Evolutionary conservation across 2,329 filamentous ascomycete species (phyloP).

Genomic region (Zasmidium cellare): DNA sequence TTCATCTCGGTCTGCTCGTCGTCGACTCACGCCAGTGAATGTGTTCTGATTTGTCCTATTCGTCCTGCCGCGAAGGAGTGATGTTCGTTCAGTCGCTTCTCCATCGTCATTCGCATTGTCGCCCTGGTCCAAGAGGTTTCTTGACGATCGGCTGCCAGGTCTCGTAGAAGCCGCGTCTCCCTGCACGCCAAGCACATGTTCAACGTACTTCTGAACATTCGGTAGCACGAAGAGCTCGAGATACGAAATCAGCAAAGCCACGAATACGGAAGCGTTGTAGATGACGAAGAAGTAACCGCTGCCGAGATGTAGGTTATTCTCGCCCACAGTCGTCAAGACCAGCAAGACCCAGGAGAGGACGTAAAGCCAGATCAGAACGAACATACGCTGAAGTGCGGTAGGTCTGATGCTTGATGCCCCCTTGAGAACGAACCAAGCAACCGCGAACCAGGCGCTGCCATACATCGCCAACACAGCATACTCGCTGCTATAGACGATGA

Average conservation of each 20-base stretch:
- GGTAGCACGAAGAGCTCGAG: constrained; percentile 75
- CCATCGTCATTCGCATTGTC: constrained; percentile 15
- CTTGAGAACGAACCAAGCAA: constrained; percentile 79
- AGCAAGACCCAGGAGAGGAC: constrained; percentile 70
- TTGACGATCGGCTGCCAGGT: constrained; percentile 29
- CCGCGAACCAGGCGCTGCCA: constrained; percentile 74
- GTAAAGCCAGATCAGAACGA: constrained; percentile 83
- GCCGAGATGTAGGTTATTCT: constrained; percentile 70
- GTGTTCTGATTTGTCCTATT: constrained; percentile 42
- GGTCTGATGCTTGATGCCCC: constrained; percentile 78
- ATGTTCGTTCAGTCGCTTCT: constrained; percentile 55
- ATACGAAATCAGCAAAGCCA: constrained; percentile 73
- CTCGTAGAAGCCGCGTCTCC: constrained; percentile 24
- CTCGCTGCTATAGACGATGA: constrained; percentile 85
- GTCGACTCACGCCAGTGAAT: constrained; percentile 54
- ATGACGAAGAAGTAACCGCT: constrained; percentile 81
- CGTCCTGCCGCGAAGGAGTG: constrained; percentile 53
- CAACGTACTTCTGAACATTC: constrained; percentile 68
- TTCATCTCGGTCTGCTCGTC: constrained; percentile 39
- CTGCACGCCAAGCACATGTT: constrained; percentile 47
- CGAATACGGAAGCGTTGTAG: constrained; percentile 72
- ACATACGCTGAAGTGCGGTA: constrained; percentile 80
- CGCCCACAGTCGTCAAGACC: constrained; percentile 71
- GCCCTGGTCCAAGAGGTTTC: constrained; percentile 23
- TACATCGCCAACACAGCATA: constrained; percentile 88